phyloP scores from a whole-genome alignment of 257 asterid genomes.

The Gentiana straminea region DNA sequence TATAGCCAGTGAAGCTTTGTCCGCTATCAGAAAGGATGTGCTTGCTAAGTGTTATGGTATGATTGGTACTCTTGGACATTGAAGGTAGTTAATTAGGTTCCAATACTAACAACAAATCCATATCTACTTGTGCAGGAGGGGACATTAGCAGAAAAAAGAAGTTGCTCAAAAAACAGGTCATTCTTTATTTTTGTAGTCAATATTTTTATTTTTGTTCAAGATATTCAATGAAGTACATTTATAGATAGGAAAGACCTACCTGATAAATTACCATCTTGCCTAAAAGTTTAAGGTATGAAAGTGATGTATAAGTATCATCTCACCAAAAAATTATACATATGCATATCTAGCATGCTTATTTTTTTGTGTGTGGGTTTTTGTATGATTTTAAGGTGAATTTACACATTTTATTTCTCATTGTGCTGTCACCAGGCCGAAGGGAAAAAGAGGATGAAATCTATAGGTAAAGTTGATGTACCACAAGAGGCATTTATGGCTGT shows the following conservation, averaged over 20 bases:
- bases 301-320: too few species aligned
- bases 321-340: too few species aligned
- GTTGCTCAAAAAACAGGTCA: constrained; percentile 82
- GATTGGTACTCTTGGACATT: constrained; percentile 7
- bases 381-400: too few species aligned
- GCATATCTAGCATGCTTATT: too few species aligned
- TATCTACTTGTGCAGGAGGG: constrained; percentile 51
- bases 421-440: constrained; percentile 74
- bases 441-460: constrained; percentile 95
- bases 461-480: constrained; percentile 91
- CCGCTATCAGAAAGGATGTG: constrained; percentile 97
- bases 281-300: too few species aligned
- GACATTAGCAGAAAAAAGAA: constrained; percentile 93
- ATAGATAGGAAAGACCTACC: too few species aligned
- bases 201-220: too few species aligned
- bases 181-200: background rate
- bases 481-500: constrained; percentile 99
- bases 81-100: background rate
- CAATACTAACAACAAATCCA: background rate
- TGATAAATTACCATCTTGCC: too few species aligned
- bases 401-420: background rate
- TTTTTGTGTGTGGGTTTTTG: too few species aligned
- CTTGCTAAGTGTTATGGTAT: constrained; percentile 98
- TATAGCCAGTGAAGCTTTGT: constrained; percentile 91
- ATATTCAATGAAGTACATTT: too few species aligned